Conservation (phyloP, 2,329 filamentous ascomycete species). For the Dactylella cylindrospora region DNA sequence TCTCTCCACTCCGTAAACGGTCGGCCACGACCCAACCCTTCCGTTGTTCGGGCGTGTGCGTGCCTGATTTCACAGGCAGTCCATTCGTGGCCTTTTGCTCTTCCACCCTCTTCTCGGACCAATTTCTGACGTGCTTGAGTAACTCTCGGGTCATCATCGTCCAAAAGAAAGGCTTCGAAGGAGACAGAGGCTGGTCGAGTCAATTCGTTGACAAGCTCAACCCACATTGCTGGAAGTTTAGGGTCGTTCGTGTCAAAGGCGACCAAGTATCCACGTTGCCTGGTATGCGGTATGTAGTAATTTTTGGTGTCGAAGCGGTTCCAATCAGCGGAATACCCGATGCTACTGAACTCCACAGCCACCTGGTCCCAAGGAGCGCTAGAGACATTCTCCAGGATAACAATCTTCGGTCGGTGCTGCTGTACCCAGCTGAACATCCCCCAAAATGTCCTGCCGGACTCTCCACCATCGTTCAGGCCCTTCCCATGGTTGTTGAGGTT, state of each 20-base stretch:
- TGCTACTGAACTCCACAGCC: conserved; percentile 54
- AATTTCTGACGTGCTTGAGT: conserved; percentile 58
- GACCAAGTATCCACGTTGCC: conserved; percentile 63
- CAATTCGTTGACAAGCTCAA: conserved; percentile 55
- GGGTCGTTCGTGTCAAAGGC: conserved; percentile 56
- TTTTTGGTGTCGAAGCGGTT: conserved; percentile 66
- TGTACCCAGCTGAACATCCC: conserved; percentile 63
- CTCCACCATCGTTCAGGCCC: conserved; percentile 59
- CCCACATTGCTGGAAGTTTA: conserved; percentile 54
- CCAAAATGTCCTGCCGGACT: conserved; percentile 67
- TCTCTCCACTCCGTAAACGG: conserved; percentile 64
- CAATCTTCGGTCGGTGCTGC: conserved; percentile 61
- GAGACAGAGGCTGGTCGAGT: conserved; percentile 60
- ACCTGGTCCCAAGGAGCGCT: conserved; percentile 63
- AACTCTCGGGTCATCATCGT: conserved; percentile 60
- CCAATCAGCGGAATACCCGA: conserved; percentile 61
- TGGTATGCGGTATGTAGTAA: conserved; percentile 72
- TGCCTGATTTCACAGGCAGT: conserved; percentile 63
- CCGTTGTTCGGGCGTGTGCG: conserved; percentile 58
- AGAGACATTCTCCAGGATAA: conserved; percentile 72
- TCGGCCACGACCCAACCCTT: conserved; percentile 58
- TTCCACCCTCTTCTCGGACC: conserved; percentile 50
- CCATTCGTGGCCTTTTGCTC: conserved; percentile 56
- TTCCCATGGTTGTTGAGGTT: conserved; percentile 62
- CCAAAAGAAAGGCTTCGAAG: conserved; percentile 61